Evolutionary conservation across 2,329 filamentous ascomycete genomes (phyloP).

Genomic region (Arachnopeziza araneosa): DNA sequence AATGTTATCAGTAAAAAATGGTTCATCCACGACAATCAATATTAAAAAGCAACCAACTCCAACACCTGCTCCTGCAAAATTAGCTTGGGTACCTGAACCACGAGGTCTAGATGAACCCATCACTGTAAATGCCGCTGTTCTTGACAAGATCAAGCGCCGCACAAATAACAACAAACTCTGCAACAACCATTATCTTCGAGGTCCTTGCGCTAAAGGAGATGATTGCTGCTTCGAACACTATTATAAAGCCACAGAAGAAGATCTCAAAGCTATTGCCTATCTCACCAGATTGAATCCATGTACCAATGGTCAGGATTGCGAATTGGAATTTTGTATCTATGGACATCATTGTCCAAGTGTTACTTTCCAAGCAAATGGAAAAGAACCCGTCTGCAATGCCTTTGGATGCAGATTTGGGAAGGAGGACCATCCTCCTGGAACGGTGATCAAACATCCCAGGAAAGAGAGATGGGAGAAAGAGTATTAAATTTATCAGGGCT

Average conservation of each 20-base stretch:
- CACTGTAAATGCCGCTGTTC: constrained; percentile 37
- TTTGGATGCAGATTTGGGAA: constrained; percentile 50
- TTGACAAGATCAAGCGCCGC: constrained; percentile 44
- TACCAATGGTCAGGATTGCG: constrained; percentile 51
- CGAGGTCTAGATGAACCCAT: constrained; percentile 52
- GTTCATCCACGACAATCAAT: constrained; percentile 2
- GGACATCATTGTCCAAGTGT: constrained; percentile 46
- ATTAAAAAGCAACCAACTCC: constrained; percentile 6
- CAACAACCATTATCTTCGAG: constrained; percentile 56
- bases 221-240: constrained; percentile 53
- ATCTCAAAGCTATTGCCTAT: constrained; percentile 50
- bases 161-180: constrained; percentile 52
- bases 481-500: constrained; percentile 8
- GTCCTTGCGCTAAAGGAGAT: constrained; percentile 49
- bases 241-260: constrained; percentile 47
- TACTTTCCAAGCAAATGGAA: constrained; percentile 10
- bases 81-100: constrained; percentile 46
- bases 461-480: constrained; percentile 24
- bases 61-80: constrained; percentile 8
- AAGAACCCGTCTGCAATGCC: constrained; percentile 45
- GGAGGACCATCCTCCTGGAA: constrained; percentile 52
- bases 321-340: constrained; percentile 54
- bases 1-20: constrained; percentile 11
- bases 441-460: constrained; percentile 29
- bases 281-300: constrained; percentile 54